phyloP scores from a whole-genome alignment of 1,284 basidiomycete species.

The Marasmius oreades region DNA sequence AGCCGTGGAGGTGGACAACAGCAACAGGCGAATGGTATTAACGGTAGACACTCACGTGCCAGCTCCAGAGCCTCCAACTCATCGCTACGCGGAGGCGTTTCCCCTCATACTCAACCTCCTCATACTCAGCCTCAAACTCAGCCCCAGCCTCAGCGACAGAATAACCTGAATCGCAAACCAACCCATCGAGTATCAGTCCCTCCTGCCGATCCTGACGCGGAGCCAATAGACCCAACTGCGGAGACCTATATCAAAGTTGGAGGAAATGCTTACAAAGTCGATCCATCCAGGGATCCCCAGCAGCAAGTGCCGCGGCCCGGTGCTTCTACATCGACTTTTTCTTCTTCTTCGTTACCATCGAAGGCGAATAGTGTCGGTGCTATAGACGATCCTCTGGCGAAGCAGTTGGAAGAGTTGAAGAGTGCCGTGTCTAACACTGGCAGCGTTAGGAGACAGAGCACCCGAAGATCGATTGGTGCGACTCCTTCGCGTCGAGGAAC shows the following conservation, averaged over 20 bases:
- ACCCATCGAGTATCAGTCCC: conserved; percentile 23
- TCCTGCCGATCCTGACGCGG: conserved; percentile 43
- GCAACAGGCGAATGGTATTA: conserved; percentile 8
- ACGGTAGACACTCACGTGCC: conserved; percentile 4
- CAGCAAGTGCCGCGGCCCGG: conserved; percentile 18
- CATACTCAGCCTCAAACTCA: conserved; percentile 1
- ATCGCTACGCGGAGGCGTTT: neutral
- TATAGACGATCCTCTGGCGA: conserved; percentile 66
- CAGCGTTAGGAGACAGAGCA: conserved; percentile 37
- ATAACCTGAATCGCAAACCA: conserved; percentile 6
- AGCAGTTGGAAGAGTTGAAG: conserved; percentile 58
- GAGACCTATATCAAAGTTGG: conserved; percentile 70
- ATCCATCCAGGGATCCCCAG: conserved; percentile 60
- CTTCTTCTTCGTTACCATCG: conserved; percentile 11
- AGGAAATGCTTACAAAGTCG: conserved; percentile 60
- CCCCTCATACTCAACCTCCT: conserved; percentile 4
- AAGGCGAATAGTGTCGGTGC: conserved; percentile 13
- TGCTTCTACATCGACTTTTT: conserved; percentile 35
- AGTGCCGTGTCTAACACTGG: conserved; percentile 33
- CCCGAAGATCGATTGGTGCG: conserved; percentile 19
- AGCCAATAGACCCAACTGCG: conserved; percentile 54
- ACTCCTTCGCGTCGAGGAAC: conserved; percentile 14
- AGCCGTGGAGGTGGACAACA: conserved; percentile 20
- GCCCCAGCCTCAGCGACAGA: neutral
- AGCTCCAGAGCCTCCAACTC: conserved; percentile 1